Evolutionary conservation across 768 basidiomycete genomes (phyloP).

Genomic region (Tylopilus sp.): DNA sequence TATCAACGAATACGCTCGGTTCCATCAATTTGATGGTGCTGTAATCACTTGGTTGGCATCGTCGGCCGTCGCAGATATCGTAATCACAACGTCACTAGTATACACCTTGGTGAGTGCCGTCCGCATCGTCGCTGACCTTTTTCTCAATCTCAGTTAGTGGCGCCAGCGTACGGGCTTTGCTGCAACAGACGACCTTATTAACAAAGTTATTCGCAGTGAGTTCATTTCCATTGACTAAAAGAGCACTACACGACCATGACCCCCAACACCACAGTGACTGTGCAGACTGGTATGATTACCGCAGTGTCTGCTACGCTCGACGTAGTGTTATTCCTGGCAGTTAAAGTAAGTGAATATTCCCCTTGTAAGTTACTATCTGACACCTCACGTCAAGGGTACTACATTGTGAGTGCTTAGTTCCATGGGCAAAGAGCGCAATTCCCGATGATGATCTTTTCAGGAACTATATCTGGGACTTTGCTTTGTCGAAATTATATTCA

Average conservation of each 20-base stretch:
- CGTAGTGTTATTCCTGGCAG: constrained; percentile 21
- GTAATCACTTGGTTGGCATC: constrained; percentile 43
- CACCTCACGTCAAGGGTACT: background rate
- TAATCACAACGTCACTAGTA: constrained; percentile 43
- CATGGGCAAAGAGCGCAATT: background rate
- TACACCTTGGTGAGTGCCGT: constrained; percentile 37
- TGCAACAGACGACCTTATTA: constrained; percentile 36
- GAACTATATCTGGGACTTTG: constrained; percentile 26
- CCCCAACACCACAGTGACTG: constrained; percentile 18
- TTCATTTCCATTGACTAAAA: background rate
- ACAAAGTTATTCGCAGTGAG: constrained; percentile 41
- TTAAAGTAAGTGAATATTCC: constrained; percentile 6
- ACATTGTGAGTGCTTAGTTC: constrained; percentile 2
- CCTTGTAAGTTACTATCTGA: background rate
- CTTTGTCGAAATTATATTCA: constrained; percentile 27
- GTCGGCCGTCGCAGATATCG: constrained; percentile 39
- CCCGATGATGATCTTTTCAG: background rate
- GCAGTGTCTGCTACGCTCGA: constrained; percentile 18
- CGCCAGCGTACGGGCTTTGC: constrained; percentile 43
- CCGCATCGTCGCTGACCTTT: background rate
- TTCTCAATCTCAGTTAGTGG: constrained; percentile 22
- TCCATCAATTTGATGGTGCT: constrained; percentile 35
- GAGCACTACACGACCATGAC: background rate
- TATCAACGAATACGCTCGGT: constrained; percentile 33
- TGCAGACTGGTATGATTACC: constrained; percentile 29